Evolutionary conservation across 805 yeast species (phyloP).

Genomic region (Scheffersomyces lignosus): DNA sequence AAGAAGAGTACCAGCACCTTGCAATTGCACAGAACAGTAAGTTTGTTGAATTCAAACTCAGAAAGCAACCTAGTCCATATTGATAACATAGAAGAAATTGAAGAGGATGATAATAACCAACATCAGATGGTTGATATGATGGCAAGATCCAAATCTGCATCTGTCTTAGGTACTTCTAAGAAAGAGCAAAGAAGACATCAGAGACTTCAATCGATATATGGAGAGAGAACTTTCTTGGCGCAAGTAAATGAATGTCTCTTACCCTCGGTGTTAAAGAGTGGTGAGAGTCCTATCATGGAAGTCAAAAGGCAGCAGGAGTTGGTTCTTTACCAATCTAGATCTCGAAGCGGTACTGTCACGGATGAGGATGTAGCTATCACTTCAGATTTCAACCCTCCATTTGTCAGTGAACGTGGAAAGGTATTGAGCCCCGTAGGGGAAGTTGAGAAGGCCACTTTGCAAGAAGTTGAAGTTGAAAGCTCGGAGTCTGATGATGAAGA

Average conservation of each 20-base stretch:
- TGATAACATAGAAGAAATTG: not conserved
- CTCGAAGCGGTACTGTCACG: not conserved
- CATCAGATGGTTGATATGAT: conserved; percentile 6
- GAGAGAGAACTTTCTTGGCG: conserved; percentile 28
- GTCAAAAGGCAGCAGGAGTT: conserved; percentile 17
- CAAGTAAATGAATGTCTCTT: conserved; percentile 30
- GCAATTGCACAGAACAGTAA: conserved; percentile 3
- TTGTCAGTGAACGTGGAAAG: not conserved
- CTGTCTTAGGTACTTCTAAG: conserved; percentile 11
- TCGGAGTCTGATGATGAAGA: conserved; percentile 6
- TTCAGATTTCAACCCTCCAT: not conserved
- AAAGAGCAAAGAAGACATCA: conserved; percentile 16
- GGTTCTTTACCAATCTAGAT: not conserved
- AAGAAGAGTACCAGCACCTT: not conserved
- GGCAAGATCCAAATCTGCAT: conserved; percentile 28
- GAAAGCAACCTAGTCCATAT: conserved; percentile 2
- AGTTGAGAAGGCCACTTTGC: not conserved
- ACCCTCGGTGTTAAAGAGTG: conserved; percentile 33
- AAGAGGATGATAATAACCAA: not conserved
- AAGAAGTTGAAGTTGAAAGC: not conserved
- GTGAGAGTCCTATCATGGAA: conserved; percentile 32
- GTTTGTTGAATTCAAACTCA: conserved; percentile 7
- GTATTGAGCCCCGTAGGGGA: conserved; percentile 11
- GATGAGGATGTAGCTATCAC: not conserved
- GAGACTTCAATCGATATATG: conserved; percentile 25